Evolutionary conservation across 2,329 filamentous ascomycete species (phyloP), one percentile per base, ranked within the genome.

Genomic region (Cladobotryum protrusum): DNA sequence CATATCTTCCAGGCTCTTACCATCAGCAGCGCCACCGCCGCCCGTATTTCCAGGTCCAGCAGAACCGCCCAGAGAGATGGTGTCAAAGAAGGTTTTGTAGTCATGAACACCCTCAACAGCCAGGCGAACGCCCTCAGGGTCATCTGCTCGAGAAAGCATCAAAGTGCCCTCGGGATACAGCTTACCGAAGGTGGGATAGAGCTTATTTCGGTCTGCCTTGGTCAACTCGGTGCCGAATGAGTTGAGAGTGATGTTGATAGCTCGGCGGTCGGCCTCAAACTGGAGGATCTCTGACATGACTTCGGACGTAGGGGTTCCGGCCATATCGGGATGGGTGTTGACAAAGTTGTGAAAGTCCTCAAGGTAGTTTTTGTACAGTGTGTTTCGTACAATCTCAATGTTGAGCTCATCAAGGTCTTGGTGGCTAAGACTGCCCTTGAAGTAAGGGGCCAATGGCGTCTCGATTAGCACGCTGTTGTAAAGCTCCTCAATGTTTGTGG

Each of bases 241-340:
- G 77, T 99, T 99, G 61, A 99, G 81, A 2, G 93, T 99, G 69
- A 99, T 99, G 74, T 99, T 99, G 77, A 99, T 99, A 61, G 91
- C 89, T 67, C 93, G 83, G 58, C 93, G 82, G 67, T 99, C 93
- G 19, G 95, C 93, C 74, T 99, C 93, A 61, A 99, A 99, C 65
- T 96, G 88, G 44, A 99, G 76, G 46, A 96, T 88, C 72, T 97
- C 92, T 7, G 86, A 84, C 93, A 99, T 99, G 66, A 96, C 84
- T 62, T 96, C 90, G 40, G 89, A 79, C 0, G 93, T 99, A 1
- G 93, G 90, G 6, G 91, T 95, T 35, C 89, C 88, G 35, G 80
- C 78, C 72, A 97, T 86, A 39, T 95, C 92, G 0, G 90, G 77
- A 63, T 96, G 82, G 9, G 85, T 87, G 72, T 92, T 96, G 71